Evolutionary conservation across 2,329 filamentous ascomycete genomes (phyloP).

Genomic region (Pestalotiopsis sp.): DNA sequence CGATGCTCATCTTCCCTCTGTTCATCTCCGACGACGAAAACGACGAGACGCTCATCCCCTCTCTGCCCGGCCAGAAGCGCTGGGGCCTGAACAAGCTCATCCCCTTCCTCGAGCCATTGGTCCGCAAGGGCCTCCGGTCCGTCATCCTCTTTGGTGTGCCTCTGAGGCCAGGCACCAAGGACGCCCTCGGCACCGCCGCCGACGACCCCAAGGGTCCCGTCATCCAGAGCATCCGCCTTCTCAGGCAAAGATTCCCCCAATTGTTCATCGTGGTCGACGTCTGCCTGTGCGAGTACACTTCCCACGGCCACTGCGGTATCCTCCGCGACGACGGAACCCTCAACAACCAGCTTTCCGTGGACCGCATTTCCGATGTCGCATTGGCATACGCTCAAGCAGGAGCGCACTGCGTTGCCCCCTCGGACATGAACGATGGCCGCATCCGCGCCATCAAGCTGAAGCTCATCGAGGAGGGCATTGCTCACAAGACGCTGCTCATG

Average conservation of each 20-base stretch:
- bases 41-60: constrained; percentile 87
- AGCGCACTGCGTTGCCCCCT: constrained; percentile 94
- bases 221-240: constrained; percentile 80
- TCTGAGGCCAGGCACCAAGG: constrained; percentile 78
- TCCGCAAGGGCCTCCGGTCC: constrained; percentile 86
- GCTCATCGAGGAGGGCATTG: constrained; percentile 90
- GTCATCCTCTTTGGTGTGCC: constrained; percentile 97
- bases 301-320: constrained; percentile 96
- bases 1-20: constrained; percentile 97
- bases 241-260: constrained; percentile 83
- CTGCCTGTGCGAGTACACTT: constrained; percentile 98
- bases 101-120: constrained; percentile 81
- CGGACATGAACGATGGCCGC: constrained; percentile 98
- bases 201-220: constrained; percentile 94
- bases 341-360: constrained; percentile 91
- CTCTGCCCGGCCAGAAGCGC: constrained; percentile 87
- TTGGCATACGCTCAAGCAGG: constrained; percentile 94
- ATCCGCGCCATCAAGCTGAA: constrained; percentile 98
- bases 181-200: constrained; percentile 86
- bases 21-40: constrained; percentile 95
- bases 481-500: constrained; percentile 91
- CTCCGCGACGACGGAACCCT: constrained; percentile 88
- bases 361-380: constrained; percentile 97
- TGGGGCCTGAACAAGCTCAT: constrained; percentile 85
- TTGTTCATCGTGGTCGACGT: constrained; percentile 93